Percentiles rank a stretch among this genome's conserved stretches.
Evolutionary conservation across 768 basidiomycete species (phyloP).

Genomic region (Candolleomyces aberdarensis): DNA sequence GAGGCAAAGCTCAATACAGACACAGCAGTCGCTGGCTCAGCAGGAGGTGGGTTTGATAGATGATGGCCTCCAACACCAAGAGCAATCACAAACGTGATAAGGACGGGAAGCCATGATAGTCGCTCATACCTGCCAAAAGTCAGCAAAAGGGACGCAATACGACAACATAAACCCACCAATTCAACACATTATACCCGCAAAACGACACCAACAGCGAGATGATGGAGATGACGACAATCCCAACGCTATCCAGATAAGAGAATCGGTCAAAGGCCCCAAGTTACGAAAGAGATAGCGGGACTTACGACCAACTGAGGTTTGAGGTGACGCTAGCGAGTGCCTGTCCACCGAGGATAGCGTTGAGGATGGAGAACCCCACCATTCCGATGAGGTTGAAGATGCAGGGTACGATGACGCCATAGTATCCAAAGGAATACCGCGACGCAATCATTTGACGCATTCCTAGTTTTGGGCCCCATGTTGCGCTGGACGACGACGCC

Average conservation of each 20-base stretch:
- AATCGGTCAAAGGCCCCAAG: not conserved
- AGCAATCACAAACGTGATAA: constrained; percentile 70
- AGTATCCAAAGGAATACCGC: constrained; percentile 38
- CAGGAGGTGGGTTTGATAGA: constrained; percentile 45
- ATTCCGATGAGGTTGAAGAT: constrained; percentile 51
- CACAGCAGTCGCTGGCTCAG: constrained; percentile 50
- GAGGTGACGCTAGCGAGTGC: constrained; percentile 28
- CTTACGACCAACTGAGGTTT: constrained; percentile 30
- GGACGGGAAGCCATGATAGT: constrained; percentile 71
- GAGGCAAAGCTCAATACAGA: constrained; percentile 64
- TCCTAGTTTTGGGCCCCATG: constrained; percentile 82
- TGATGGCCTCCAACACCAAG: constrained; percentile 75
- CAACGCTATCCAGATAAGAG: constrained; percentile 47
- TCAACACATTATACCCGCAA: constrained; percentile 50
- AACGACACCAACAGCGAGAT: constrained; percentile 66
- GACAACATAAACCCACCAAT: constrained; percentile 30
- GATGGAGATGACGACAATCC: constrained; percentile 74
- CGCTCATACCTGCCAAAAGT: constrained; percentile 56
- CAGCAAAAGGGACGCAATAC: not conserved
- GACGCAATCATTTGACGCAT: constrained; percentile 85
- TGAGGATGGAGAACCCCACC: constrained; percentile 58
- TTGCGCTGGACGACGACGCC: constrained; percentile 7
- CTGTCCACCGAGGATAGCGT: constrained; percentile 58
- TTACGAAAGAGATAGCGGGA: not conserved
- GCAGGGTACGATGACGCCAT: constrained; percentile 48